A percentile compares a stretch with the other conserved stretches of the same genome.
Evolutionary conservation across 345 rosid genomes (phyloP).

Genomic region (Abelmoschus esculentus): DNA sequence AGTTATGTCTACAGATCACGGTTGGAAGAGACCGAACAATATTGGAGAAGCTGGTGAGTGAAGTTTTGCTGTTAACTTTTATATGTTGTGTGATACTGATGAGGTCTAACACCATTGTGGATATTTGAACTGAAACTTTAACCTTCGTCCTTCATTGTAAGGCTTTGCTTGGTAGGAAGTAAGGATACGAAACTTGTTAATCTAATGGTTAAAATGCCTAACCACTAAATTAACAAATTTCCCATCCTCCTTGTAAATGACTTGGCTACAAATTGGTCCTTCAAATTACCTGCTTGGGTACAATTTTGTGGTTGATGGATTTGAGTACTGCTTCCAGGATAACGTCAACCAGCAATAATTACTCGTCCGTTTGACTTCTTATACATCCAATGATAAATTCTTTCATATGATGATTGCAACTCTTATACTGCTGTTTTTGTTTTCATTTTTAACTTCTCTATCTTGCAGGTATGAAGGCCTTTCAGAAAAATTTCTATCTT

Average conservation of each 20-base stretch:
- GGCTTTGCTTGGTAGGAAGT: not conserved
- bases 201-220: not conserved
- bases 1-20: slow-evolving; percentile 72
- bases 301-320: not conserved
- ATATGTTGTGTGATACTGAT: not conserved
- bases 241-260: not conserved
- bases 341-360: not conserved
- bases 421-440: not conserved
- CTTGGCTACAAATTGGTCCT: not conserved
- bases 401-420: not conserved
- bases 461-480: slow-evolving; percentile 90
- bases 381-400: not conserved
- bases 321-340: not conserved
- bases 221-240: not conserved
- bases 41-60: slow-evolving; percentile 89
- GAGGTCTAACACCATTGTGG: not conserved
- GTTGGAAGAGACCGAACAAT: slow-evolving; percentile 78
- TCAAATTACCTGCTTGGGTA: not conserved
- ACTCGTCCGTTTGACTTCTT: not conserved
- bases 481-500: slow-evolving; percentile 75
- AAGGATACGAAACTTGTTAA: not conserved
- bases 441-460: not conserved
- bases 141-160: not conserved
- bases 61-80: not conserved
- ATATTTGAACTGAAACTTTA: not conserved